phyloP scores from a whole-genome alignment of 495 filamentous ascomycete genomes.

The Penicillium coprophilum region DNA sequence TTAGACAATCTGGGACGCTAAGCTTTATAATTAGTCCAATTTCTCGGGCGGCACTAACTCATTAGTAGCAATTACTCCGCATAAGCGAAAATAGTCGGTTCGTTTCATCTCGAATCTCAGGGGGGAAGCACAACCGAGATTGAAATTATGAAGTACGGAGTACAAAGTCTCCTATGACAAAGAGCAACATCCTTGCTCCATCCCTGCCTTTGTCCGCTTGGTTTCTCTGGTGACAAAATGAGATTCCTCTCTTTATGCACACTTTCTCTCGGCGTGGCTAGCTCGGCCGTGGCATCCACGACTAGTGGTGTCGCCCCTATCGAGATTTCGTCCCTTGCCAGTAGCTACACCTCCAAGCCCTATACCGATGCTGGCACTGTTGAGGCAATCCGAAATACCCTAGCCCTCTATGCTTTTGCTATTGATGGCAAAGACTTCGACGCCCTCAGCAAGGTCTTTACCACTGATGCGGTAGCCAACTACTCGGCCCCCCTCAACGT shows the following conservation, averaged over 20 bases:
- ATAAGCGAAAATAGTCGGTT: not conserved
- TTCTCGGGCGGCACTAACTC: not conserved
- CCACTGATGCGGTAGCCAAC: conserved; percentile 30
- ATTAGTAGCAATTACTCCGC: not conserved
- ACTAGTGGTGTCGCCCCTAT: conserved; percentile 9
- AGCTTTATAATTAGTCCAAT: not conserved
- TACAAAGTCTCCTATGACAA: not conserved
- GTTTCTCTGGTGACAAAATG: not conserved
- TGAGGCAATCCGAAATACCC: conserved; percentile 30
- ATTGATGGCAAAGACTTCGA: conserved; percentile 38
- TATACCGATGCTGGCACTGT: conserved; percentile 27
- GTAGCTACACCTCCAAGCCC: not conserved
- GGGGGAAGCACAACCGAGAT: not conserved
- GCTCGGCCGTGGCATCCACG: conserved; percentile 9
- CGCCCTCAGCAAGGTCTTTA: conserved; percentile 32
- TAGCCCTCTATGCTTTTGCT: conserved; percentile 34
- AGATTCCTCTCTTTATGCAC: conserved; percentile 5
- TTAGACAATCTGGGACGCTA: not conserved
- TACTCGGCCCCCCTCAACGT: conserved; percentile 31
- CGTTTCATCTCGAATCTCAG: not conserved
- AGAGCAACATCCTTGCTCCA: not conserved
- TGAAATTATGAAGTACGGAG: not conserved
- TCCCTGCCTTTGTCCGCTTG: not conserved
- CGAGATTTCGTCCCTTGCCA: conserved; percentile 5
- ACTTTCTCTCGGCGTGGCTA: conserved; percentile 2